Evolutionary conservation across 352 stramenopile genomes (phyloP).

Genomic region (Phytophthora chlamydospora): DNA sequence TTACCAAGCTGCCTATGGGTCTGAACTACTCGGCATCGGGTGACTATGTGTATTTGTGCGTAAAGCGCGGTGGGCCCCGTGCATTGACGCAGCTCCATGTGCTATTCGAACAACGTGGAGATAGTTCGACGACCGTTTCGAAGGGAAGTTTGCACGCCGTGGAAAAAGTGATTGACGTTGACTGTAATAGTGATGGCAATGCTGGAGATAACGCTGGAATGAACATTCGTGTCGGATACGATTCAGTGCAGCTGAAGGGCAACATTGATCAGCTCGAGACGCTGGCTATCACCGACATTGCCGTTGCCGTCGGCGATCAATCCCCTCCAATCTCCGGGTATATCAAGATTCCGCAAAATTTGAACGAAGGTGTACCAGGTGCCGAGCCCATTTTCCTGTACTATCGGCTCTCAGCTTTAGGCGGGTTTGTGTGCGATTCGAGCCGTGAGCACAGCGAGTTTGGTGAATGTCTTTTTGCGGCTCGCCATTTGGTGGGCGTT

Average conservation of each 20-base stretch:
- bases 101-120: constrained; percentile 8
- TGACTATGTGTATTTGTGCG: constrained; percentile 74
- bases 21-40: constrained; percentile 71
- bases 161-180: constrained; percentile 23
- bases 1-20: constrained; percentile 55
- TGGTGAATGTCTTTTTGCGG: constrained; percentile 73
- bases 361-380: constrained; percentile 52
- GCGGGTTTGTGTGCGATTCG: constrained; percentile 62
- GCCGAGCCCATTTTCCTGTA: constrained; percentile 52
- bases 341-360: constrained; percentile 59
- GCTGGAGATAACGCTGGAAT: constrained; percentile 33
- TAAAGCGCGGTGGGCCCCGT: constrained; percentile 53
- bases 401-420: constrained; percentile 60
- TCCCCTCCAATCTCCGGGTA: constrained; percentile 32
- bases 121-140: not conserved
- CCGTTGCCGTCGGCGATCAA: constrained; percentile 45
- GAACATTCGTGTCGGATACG: constrained; percentile 42
- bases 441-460: constrained; percentile 56
- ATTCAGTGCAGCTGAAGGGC: constrained; percentile 29
- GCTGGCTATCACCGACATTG: constrained; percentile 71
- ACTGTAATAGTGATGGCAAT: constrained; percentile 40
- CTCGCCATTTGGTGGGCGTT: constrained; percentile 40
- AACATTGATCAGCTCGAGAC: constrained; percentile 41
- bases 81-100: constrained; percentile 50
- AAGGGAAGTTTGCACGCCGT: not conserved